A percentile compares a stretch with the other conserved stretches of the same genome.
These are phyloP conservation scores for Cladosporium sp. DNA, from an alignment of 2,329 filamentous ascomycete species.

Conservation along the genomic window DNA sequence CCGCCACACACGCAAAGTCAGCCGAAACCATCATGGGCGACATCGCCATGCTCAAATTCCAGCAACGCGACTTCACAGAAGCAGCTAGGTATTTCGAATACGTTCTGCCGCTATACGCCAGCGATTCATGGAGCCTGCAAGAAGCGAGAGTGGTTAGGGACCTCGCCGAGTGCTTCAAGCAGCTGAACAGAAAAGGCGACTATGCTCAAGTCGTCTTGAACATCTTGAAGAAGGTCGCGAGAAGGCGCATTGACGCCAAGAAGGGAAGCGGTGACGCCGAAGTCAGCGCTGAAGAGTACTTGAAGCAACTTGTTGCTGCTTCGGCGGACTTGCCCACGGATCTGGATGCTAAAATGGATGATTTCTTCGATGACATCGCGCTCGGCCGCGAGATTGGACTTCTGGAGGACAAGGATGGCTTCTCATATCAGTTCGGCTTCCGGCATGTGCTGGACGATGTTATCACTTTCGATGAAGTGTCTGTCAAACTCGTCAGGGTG, in stretches of 20 bases:
- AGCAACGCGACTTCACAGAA: constrained; percentile 68
- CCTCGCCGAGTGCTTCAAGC: constrained; percentile 79
- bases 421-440: constrained; percentile 68
- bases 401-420: constrained; percentile 69
- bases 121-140: constrained; percentile 74
- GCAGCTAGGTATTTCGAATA: constrained; percentile 78
- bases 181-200: constrained; percentile 74
- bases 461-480: constrained; percentile 66
- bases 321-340: constrained; percentile 60
- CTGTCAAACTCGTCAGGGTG: constrained; percentile 62
- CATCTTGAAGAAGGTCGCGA: constrained; percentile 67
- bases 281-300: neutral
- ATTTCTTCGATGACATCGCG: constrained; percentile 72
- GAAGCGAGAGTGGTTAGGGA: constrained; percentile 84
- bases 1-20: constrained; percentile 76
- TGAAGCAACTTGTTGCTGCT: constrained; percentile 40
- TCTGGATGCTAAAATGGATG: constrained; percentile 66
- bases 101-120: constrained; percentile 76
- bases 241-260: constrained; percentile 1
- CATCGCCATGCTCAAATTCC: constrained; percentile 76
- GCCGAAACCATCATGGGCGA: constrained; percentile 79
- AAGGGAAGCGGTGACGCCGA: constrained; percentile 17
- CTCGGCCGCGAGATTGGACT: constrained; percentile 68
- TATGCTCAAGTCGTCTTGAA: constrained; percentile 76
- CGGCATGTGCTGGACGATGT: constrained; percentile 72